phyloP scores from a whole-genome alignment of 1,139 yeast genomes.

The Kodamaea plutei region DNA sequence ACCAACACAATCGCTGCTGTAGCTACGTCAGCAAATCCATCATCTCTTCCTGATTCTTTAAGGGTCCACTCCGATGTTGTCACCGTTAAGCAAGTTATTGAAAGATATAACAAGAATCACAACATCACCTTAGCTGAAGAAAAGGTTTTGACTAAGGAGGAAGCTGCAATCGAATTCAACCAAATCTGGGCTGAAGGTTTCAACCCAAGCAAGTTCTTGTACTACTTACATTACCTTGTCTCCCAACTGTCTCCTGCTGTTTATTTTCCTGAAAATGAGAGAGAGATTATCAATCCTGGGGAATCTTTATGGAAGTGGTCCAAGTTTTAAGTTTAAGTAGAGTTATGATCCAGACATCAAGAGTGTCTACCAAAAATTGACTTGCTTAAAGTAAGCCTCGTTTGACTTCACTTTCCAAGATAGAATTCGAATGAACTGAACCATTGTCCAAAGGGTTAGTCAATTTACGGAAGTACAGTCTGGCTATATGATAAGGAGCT shows the following conservation, averaged over 20 bases:
- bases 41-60: conserved; percentile 43
- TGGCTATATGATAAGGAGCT: too few relatives aligned
- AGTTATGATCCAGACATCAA: too few relatives aligned
- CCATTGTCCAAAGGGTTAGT: too few relatives aligned
- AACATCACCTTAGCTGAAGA: conserved; percentile 31
- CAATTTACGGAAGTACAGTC: too few relatives aligned
- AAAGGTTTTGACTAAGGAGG: conserved; percentile 24
- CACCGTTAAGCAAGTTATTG: conserved; percentile 36
- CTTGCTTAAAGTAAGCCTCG: too few relatives aligned
- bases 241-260: conserved; percentile 41
- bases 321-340: conserved; percentile 22
- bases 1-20: conserved; percentile 39
- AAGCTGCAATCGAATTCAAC: conserved; percentile 27
- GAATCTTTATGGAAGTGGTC: conserved; percentile 53
- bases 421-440: too few relatives aligned
- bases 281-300: conserved; percentile 53
- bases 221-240: conserved; percentile 28
- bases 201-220: conserved; percentile 19
- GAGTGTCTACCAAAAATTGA: too few relatives aligned
- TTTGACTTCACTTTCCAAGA: too few relatives aligned
- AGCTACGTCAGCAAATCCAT: conserved; percentile 36
- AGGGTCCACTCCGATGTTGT: conserved; percentile 40
- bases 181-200: conserved; percentile 29
- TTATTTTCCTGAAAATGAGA: conserved; percentile 30
- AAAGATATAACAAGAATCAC: conserved; percentile 38